A percentile compares a stretch with the other conserved stretches of the same genome.
These are phyloP conservation scores for cucumber (Cucumis sativus) DNA, from an alignment of 306 rosid genomes.

Conservation along the genomic window DNA sequence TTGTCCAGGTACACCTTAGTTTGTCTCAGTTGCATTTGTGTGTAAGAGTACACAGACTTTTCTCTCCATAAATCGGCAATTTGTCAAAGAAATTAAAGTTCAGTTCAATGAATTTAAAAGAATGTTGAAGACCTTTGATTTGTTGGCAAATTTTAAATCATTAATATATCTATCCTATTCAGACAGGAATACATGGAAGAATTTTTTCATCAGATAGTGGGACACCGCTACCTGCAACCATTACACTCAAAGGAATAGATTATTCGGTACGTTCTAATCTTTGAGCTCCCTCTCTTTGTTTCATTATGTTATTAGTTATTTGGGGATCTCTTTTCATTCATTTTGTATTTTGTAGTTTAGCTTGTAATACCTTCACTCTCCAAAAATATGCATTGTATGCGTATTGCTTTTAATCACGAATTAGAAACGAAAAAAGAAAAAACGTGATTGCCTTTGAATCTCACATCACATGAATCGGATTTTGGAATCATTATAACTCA, in stretches of 20 bases:
- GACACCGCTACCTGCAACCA: slow-evolving; percentile 55
- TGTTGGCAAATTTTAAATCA: not conserved
- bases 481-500: not conserved
- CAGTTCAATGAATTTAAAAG: not conserved
- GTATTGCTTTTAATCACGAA: not conserved
- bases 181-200: slow-evolving; percentile 90
- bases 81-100: not conserved
- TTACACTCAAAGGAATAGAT: slow-evolving; percentile 58
- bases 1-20: slow-evolving; percentile 49
- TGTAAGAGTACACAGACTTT: slow-evolving; percentile 7
- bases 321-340: not conserved
- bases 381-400: not conserved
- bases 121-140: not conserved
- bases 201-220: slow-evolving; percentile 69
- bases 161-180: not conserved
- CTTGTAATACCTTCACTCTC: not conserved
- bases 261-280: slow-evolving; percentile 31
- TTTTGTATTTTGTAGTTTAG: not conserved
- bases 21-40: slow-evolving; percentile 9
- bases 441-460: not conserved
- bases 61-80: not conserved
- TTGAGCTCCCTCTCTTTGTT: not conserved
- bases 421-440: not conserved
- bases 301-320: not conserved
- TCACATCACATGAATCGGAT: not conserved